Evolutionary conservation across 805 yeast species (phyloP).

Genomic region (Pichia nanzhaoensis): DNA sequence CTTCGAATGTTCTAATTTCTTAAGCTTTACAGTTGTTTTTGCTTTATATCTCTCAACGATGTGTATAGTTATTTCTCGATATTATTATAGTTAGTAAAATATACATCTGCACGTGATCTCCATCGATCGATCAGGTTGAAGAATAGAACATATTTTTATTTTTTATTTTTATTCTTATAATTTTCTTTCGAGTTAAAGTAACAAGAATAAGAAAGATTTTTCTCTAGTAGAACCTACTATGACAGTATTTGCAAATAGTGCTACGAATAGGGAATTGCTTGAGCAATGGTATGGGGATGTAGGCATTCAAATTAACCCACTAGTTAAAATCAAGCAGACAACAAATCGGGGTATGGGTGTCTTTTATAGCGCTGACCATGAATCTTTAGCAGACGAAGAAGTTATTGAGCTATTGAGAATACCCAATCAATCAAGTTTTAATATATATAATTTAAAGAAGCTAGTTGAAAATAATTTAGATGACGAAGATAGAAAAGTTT

Average conservation of each 20-base stretch:
- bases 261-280: neutral
- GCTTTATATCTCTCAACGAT: too few species aligned
- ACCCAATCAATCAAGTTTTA: conserved; percentile 29
- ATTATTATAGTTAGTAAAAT: too few species aligned
- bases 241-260: conserved; percentile 5
- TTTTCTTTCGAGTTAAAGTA: too few species aligned
- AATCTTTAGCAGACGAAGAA: neutral
- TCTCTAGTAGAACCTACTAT: neutral
- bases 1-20: conserved; percentile 64
- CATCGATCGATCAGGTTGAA: too few species aligned
- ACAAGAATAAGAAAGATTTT: too few species aligned
- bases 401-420: conserved; percentile 33
- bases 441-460: conserved; percentile 27
- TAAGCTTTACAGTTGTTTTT: neutral
- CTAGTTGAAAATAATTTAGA: conserved; percentile 12
- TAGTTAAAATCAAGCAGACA: conserved; percentile 15
- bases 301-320: conserved; percentile 9
- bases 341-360: conserved; percentile 31
- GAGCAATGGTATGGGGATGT: conserved; percentile 14
- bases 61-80: too few species aligned
- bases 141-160: too few species aligned
- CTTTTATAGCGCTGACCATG: conserved; percentile 21
- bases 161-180: too few species aligned
- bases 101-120: too few species aligned
- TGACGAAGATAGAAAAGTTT: conserved; percentile 17